A percentile compares a stretch with the other conserved stretches of the same genome.
phyloP scores from a whole-genome alignment of 257 asterid genomes.

The Forsythia suspensa region DNA sequence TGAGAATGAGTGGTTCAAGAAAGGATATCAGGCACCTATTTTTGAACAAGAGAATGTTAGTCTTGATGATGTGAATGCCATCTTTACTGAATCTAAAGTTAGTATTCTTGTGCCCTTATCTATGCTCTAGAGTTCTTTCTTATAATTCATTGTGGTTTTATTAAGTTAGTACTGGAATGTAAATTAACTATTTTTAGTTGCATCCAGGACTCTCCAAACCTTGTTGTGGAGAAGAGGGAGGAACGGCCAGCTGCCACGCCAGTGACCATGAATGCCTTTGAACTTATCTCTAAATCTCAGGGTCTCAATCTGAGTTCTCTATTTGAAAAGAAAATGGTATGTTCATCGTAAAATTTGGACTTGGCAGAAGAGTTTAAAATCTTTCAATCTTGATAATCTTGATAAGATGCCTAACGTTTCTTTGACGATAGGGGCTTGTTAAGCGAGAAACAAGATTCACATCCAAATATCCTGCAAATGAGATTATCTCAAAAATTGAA shows the following conservation, averaged over 20 bases:
- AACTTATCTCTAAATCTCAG: conserved; percentile 94
- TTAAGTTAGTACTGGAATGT: too few species aligned
- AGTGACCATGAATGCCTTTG: conserved; percentile 89
- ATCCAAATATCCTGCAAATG: conserved; percentile 68
- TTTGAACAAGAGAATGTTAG: conserved; percentile 77
- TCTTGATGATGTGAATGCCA: conserved; percentile 83
- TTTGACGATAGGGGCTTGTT: conserved; percentile 57
- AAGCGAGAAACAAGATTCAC: conserved; percentile 79
- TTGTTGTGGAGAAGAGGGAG: conserved; percentile 88
- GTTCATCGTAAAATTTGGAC: neutral
- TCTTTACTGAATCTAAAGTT: conserved; percentile 66
- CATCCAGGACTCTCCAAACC: conserved; percentile 62
- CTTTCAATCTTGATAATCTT: neutral
- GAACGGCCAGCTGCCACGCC: conserved; percentile 52
- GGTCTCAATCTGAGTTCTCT: conserved; percentile 90
- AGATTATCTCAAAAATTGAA: conserved; percentile 73
- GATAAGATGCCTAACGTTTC: neutral
- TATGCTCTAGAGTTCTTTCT: too few species aligned
- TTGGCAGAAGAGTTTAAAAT: neutral
- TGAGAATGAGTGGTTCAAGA: conserved; percentile 94
- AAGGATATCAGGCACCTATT: conserved; percentile 76
- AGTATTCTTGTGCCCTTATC: conserved; percentile 6
- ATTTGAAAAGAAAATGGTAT: conserved; percentile 90
- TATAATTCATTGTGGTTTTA: too few species aligned
- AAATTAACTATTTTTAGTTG: neutral